Conservation (phyloP, 2,329 filamentous ascomycete species). For the Fusarium solani-melongenae region DNA sequence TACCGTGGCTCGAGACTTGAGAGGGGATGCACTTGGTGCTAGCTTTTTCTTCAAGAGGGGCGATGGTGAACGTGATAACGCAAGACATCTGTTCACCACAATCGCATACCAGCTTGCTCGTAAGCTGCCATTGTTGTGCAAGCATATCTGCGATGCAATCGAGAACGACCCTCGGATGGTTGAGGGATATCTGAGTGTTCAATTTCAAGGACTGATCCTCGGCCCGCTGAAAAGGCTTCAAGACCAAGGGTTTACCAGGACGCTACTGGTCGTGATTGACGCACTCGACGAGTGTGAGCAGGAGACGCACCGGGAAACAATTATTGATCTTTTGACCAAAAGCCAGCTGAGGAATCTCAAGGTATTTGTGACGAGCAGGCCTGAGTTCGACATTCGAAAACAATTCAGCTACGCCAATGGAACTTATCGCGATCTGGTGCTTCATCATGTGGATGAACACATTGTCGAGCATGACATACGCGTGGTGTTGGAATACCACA, state of each 20-base stretch:
- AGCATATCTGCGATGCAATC: conserved; percentile 42
- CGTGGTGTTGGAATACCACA: conserved; percentile 45
- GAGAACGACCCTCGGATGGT: conserved; percentile 45
- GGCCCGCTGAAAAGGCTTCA: conserved; percentile 42
- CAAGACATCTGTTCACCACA: conserved; percentile 52
- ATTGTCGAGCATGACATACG: conserved; percentile 52
- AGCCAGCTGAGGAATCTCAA: conserved; percentile 36
- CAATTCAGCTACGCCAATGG: conserved; percentile 46
- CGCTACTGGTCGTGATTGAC: conserved; percentile 51
- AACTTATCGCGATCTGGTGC: conserved; percentile 39
- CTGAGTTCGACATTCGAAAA: conserved; percentile 49
- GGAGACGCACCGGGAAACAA: conserved; percentile 44
- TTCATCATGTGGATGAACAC: conserved; percentile 49
- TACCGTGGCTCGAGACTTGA: conserved; percentile 39
- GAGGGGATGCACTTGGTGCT: background rate
- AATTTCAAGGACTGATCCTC: conserved; percentile 54
- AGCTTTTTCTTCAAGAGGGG: conserved; percentile 53
- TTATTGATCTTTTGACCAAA: conserved; percentile 43
- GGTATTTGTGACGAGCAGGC: conserved; percentile 55
- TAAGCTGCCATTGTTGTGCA: conserved; percentile 41
- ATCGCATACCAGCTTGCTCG: conserved; percentile 49
- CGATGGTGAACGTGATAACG: conserved; percentile 50
- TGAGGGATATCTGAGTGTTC: conserved; percentile 43
- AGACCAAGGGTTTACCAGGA: background rate
- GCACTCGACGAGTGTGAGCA: conserved; percentile 40